phyloP scores from a whole-genome alignment of 2,329 filamentous ascomycete genomes.

The Lasiodiplodia hormozganensis region DNA sequence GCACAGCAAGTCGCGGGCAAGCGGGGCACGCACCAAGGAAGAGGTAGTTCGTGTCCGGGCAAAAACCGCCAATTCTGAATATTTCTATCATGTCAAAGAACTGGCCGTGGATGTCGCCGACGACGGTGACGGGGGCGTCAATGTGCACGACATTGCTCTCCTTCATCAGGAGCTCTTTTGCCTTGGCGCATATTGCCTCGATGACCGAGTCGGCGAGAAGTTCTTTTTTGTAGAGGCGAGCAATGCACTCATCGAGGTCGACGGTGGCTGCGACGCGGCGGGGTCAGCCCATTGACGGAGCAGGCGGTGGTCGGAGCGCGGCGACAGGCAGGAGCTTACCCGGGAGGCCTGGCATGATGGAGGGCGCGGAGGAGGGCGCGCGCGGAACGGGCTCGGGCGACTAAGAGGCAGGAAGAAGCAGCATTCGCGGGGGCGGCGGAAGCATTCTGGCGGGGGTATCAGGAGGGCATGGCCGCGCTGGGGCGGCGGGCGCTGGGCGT shows the following conservation, averaged over 20 bases:
- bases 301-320: background rate
- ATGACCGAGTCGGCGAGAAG: constrained; percentile 96
- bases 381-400: constrained; percentile 43
- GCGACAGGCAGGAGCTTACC: constrained; percentile 42
- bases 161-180: constrained; percentile 98
- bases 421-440: constrained; percentile 23
- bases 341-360: constrained; percentile 58
- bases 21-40: constrained; percentile 74
- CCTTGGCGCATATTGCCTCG: constrained; percentile 98
- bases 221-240: constrained; percentile 95
- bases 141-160: constrained; percentile 99
- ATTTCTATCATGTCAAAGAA: constrained; percentile 99
- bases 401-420: constrained; percentile 33
- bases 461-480: constrained; percentile 24
- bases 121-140: constrained; percentile 91
- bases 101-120: constrained; percentile 98
- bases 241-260: constrained; percentile 98
- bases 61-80: constrained; percentile 96
- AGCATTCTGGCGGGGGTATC: constrained; percentile 24
- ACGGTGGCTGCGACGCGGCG: constrained; percentile 73
- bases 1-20: background rate
- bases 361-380: constrained; percentile 31
- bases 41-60: constrained; percentile 97
- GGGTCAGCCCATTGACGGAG: constrained; percentile 13
- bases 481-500: background rate